phyloP scores from a whole-genome alignment of 2,329 filamentous ascomycete species.

The Juglanconis sp. region DNA sequence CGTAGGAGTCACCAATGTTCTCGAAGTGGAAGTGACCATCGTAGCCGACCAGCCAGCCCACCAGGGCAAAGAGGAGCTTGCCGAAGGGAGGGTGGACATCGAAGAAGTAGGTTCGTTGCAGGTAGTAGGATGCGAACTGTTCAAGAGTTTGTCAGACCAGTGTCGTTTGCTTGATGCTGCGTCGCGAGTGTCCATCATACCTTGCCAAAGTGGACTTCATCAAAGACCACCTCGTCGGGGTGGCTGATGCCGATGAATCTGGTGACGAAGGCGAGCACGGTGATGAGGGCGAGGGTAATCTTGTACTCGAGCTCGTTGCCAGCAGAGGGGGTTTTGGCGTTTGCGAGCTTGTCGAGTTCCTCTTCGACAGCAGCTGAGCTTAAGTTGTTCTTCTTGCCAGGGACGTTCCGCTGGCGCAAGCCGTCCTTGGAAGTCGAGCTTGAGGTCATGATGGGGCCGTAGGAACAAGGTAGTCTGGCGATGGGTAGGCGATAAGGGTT shows the following conservation, averaged over 20 bases:
- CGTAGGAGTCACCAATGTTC: conserved; percentile 98
- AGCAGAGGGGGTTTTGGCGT: conserved; percentile 36
- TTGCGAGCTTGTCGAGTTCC: conserved; percentile 50
- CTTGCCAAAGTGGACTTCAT: conserved; percentile 99
- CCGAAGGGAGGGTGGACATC: conserved; percentile 97
- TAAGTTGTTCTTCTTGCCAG: conserved; percentile 46
- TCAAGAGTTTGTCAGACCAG: conserved; percentile 16
- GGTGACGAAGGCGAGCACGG: conserved; percentile 80
- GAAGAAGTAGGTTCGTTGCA: conserved; percentile 98
- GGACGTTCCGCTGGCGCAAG: conserved; percentile 57
- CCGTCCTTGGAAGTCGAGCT: conserved; percentile 52
- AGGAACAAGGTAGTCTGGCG: neutral
- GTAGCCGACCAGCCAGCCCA: conserved; percentile 96
- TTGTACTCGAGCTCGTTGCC: conserved; percentile 79
- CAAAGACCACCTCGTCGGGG: conserved; percentile 95
- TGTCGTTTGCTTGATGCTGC: neutral
- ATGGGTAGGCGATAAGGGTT: neutral
- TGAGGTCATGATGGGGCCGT: conserved; percentile 41
- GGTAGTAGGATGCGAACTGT: conserved; percentile 75
- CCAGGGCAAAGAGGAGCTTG: conserved; percentile 94
- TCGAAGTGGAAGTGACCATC: conserved; percentile 97
- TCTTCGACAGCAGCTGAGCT: conserved; percentile 38
- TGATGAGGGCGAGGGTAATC: conserved; percentile 73
- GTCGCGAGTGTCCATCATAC: conserved; percentile 47
- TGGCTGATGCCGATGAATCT: conserved; percentile 96